Base-by-base conservation (phyloP, 2,329 filamentous ascomycete genomes). In the Microthyrium microscopicum region DNA sequence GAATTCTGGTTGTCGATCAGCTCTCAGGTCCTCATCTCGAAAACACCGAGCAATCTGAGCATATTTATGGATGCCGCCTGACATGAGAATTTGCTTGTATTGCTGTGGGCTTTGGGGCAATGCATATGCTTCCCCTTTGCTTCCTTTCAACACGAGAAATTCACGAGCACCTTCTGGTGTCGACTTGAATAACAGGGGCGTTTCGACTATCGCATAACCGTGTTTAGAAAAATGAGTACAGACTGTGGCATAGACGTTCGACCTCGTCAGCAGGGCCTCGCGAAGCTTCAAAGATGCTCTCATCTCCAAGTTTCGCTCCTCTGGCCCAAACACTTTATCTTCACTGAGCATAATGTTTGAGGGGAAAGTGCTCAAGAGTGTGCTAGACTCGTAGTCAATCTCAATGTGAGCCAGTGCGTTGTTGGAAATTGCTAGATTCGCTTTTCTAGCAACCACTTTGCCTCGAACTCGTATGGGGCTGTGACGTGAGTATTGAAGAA, bases 21-120 rank as follows among this genome's bases (percentile, higher is more conserved):
- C 81, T 15, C 89, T 70, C 22, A 89, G 62, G 52, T 95, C 91
- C 50, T 98, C 89, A 48, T 98, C 91, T 11, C 89, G 75, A 55
- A 94, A 98, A 50, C 89, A 98, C 41, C 74, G 77, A 2, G 89
- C 91, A 57, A 94, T 83, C 47, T 98, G 89, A 54, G 77, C 91
- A 52, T 98, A 98, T 26, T 68, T 71, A 1, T 66, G 59, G 8
- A 94, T 68, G 0, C 87, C 87, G 39, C 80, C 79, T 0, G 84
- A 81, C 84, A 98, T 95, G 26, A 98, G 67, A 2, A 94, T 81
- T 58, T 98, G 89, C 58, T 98, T 98, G 52, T 95, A 98, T 53
- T 98, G 89, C 53, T 98, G 89, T 1, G 89, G 89, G 42, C 87
- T 95, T 52, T 98, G 91, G 0, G 85, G 85, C 15, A 98, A 61